Conservation (phyloP, 805 yeast species). For the Wickerhamomyces alni region DNA sequence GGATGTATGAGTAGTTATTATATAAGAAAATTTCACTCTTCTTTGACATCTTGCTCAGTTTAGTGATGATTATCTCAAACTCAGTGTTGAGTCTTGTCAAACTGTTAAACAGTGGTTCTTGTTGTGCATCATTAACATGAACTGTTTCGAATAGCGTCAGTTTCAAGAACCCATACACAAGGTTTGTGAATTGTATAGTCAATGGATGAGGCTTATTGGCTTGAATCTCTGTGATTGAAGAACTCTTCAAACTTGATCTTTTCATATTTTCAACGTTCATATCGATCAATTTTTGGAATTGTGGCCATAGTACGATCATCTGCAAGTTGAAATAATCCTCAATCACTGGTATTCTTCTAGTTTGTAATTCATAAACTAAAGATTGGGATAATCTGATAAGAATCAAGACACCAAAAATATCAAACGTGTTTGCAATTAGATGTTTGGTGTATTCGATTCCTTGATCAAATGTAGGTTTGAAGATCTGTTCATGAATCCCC, state of each 20-base stretch:
- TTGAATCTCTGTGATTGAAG: conserved; percentile 25
- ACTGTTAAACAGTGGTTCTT: conserved; percentile 72
- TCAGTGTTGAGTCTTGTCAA: conserved; percentile 68
- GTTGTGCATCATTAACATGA: conserved; percentile 20
- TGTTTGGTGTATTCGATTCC: conserved; percentile 45
- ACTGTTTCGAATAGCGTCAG: conserved; percentile 33
- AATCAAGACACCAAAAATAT: conserved; percentile 72
- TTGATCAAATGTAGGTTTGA: conserved; percentile 44
- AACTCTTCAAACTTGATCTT: conserved; percentile 33
- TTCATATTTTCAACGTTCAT: conserved; percentile 66
- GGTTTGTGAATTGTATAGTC: conserved; percentile 75
- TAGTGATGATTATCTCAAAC: conserved; percentile 73
- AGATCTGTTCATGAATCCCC: conserved; percentile 42
- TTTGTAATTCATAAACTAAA: conserved; percentile 60
- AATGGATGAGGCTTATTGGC: conserved; percentile 47
- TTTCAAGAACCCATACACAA: conserved; percentile 63
- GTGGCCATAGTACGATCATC: conserved; percentile 77
- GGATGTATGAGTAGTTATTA: conserved; percentile 37
- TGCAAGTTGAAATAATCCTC: conserved; percentile 66
- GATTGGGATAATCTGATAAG: conserved; percentile 67
- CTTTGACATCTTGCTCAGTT: conserved; percentile 48
- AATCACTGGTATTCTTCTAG: conserved; percentile 61
- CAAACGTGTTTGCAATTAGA: conserved; percentile 40
- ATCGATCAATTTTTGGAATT: conserved; percentile 71
- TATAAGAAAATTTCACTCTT: conserved; percentile 65